Base-by-base conservation (phyloP, 192 early-diverging fungal species). In the Thoreauomyces humboldtii region DNA sequence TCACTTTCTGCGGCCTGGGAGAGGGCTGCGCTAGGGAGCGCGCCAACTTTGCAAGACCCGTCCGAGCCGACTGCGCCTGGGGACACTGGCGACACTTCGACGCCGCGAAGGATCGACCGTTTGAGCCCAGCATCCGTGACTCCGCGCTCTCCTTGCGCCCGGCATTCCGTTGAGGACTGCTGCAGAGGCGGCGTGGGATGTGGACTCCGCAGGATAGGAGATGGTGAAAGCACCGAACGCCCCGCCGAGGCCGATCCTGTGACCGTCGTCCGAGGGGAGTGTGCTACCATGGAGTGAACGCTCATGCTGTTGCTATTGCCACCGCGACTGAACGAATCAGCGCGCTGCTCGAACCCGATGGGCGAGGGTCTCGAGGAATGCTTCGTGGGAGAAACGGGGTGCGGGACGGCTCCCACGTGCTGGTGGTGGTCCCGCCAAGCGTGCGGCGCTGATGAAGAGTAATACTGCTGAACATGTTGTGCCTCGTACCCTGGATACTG, bases 1-100 rank as follows among this genome's bases (percentile, higher is more conserved):
- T 53, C 50, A 64, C 50, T 64, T 36, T 64, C 62, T 21, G 62
- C 62, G 7, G 62, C 62, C 25, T 64, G 62, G 4, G 62, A 51
- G 32, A 64, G 22, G 19, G 1, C 29, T 38, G 56, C 24, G 14
- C 17, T 41, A 35, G 7, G 28, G 31, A 29, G 44, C n/a, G 44
- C 44, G 14, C 25, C 25, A 46, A n/a, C n/a, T n/a, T n/a, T n/a
- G n/a, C 44, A n/a, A n/a, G n/a, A n/a, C n/a, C n/a, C n/a, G n/a
- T n/a, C n/a, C n/a, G n/a, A n/a, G n/a, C n/a, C n/a, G n/a, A n/a
- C n/a, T n/a, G n/a, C 2, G 44, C 4, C 25, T 12, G 5, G 44
- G 12, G 44, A 46, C n/a, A 46, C 25, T 17, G 44, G 44, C 44
- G 44, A 46, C 44, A 24, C 11, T 12, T 9, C 11, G 9, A n/a